A percentile compares a stretch with the other conserved stretches of the same genome.
phyloP scores from a whole-genome alignment of 2,329 filamentous ascomycete species.

The Hypoxylon sp. region DNA sequence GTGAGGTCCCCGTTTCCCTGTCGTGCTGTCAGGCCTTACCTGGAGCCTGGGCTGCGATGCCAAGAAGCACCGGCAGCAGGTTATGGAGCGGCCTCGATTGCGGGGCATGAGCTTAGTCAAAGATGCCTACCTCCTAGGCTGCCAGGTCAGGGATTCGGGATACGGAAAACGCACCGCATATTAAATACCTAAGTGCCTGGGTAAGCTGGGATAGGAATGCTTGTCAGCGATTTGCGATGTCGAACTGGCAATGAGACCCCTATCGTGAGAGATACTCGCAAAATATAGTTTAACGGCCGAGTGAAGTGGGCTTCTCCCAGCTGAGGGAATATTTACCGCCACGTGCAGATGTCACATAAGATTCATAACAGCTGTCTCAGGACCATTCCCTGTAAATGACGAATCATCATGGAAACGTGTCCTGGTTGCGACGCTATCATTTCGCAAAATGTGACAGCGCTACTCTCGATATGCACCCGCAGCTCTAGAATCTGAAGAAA shows the following conservation, averaged over 20 bases:
- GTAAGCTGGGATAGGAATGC: not conserved
- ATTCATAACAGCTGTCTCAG: slow-evolving; percentile 23
- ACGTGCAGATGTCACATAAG: slow-evolving; percentile 34
- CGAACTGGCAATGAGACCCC: slow-evolving; percentile 14
- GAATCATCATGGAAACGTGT: slow-evolving; percentile 20
- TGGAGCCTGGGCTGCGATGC: slow-evolving; percentile 28
- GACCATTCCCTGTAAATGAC: slow-evolving; percentile 32
- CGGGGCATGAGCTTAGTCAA: slow-evolving; percentile 33
- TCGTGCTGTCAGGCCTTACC: slow-evolving; percentile 6
- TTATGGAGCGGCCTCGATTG: slow-evolving; percentile 28
- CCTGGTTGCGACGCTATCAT: slow-evolving; percentile 42
- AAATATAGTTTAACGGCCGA: slow-evolving; percentile 9
- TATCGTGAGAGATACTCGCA: not conserved
- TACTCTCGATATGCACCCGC: slow-evolving; percentile 23
- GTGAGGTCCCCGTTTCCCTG: slow-evolving; percentile 17
- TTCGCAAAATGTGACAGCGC: slow-evolving; percentile 41
- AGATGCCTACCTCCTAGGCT: not conserved
- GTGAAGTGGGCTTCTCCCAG: not conserved
- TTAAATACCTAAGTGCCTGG: not conserved
- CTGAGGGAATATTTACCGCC: slow-evolving; percentile 19
- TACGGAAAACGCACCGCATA: slow-evolving; percentile 14
- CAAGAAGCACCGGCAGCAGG: slow-evolving; percentile 25
- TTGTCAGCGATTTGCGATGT: slow-evolving; percentile 6
- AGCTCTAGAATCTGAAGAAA: slow-evolving; percentile 26
- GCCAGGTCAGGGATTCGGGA: slow-evolving; percentile 8